phyloP scores from a whole-genome alignment of 768 basidiomycete species.

The Lactifluus pinguis region DNA sequence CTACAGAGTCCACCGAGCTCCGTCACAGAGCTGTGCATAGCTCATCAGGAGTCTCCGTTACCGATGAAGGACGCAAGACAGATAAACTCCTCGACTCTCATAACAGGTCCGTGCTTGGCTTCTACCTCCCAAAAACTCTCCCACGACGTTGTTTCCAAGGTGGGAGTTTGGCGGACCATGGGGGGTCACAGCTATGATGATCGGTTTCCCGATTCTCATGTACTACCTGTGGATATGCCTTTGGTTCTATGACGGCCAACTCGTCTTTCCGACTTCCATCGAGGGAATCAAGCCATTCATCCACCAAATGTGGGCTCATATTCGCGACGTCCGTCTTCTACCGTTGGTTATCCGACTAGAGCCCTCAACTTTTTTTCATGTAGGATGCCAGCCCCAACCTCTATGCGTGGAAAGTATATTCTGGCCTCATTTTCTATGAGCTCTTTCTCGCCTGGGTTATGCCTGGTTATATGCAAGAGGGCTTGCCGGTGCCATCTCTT shows the following conservation, averaged over 20 bases:
- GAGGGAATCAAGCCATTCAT: conserved; percentile 75
- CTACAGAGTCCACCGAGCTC: conserved; percentile 15
- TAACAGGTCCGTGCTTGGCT: conserved; percentile 26
- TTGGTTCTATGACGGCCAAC: conserved; percentile 87
- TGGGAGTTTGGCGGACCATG: conserved; percentile 96
- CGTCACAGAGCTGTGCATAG: conserved; percentile 22
- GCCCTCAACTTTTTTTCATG: too few species aligned
- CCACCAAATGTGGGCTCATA: conserved; percentile 73
- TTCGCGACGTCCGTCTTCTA: conserved; percentile 51
- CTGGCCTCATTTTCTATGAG: conserved; percentile 80
- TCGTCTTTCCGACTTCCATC: conserved; percentile 58
- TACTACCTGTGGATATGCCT: conserved; percentile 98
- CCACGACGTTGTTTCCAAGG: conserved; percentile 31
- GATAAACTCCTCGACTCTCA: conserved; percentile 58
- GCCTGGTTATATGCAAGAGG: conserved; percentile 89
- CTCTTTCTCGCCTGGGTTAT: conserved; percentile 84
- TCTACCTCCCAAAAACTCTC: background rate
- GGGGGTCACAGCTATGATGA: conserved; percentile 90
- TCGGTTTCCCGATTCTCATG: conserved; percentile 90
- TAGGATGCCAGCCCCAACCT: conserved; percentile 88
- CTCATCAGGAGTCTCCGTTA: conserved; percentile 33
- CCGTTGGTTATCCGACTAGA: background rate
- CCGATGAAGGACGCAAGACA: conserved; percentile 62
- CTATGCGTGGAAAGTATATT: conserved; percentile 87
- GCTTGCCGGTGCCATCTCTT: conserved; percentile 92